These are phyloP conservation scores for Globisporangium perplexum DNA, from an alignment of 352 stramenopile genomes.

Conservation along the genomic window DNA sequence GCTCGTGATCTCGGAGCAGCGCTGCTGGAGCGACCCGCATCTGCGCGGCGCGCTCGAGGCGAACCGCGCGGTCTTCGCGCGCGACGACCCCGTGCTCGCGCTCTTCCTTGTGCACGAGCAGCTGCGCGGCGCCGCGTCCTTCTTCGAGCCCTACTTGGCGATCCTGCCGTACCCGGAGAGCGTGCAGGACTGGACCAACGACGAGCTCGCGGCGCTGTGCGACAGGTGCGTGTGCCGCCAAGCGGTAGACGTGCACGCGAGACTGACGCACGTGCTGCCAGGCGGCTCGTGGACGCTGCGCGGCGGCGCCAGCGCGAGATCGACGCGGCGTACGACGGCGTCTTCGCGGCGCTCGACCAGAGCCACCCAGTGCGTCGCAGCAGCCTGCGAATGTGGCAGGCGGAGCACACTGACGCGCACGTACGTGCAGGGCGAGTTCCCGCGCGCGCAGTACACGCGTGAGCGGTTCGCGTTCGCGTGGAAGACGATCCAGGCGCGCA, in stretches of 20 bases:
- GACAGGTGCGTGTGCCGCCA: conserved; percentile 53
- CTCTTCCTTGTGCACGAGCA: conserved; percentile 84
- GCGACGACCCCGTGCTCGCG: conserved; percentile 77
- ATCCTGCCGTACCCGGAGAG: conserved; percentile 78
- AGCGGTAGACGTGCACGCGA: too few relatives aligned
- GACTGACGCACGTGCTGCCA: too few relatives aligned
- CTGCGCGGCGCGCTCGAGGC: conserved; percentile 38
- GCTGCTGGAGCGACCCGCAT: conserved; percentile 45
- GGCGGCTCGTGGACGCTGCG: conserved; percentile 39
- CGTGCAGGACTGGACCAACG: conserved; percentile 74
- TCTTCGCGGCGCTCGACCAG: conserved; percentile 37
- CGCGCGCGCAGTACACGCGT: conserved; percentile 43
- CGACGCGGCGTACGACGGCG: conserved; percentile 42
- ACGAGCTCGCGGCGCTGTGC: conserved; percentile 64
- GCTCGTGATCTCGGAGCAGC: conserved; percentile 73
- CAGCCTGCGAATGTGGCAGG: conserved; percentile 3
- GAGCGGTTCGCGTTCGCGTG: conserved; percentile 79
- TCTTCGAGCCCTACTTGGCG: conserved; percentile 84
- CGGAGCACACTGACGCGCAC: background rate
- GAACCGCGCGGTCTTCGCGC: conserved; percentile 62
- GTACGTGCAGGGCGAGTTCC: conserved; percentile 32
- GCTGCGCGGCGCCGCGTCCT: conserved; percentile 48
- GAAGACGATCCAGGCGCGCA: conserved; percentile 88
- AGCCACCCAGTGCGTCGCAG: conserved; percentile 34
- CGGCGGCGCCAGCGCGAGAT: conserved; percentile 49